Evolutionary conservation across 768 basidiomycete species (phyloP).

Genomic region (Porpolomopsis calyptriformis): DNA sequence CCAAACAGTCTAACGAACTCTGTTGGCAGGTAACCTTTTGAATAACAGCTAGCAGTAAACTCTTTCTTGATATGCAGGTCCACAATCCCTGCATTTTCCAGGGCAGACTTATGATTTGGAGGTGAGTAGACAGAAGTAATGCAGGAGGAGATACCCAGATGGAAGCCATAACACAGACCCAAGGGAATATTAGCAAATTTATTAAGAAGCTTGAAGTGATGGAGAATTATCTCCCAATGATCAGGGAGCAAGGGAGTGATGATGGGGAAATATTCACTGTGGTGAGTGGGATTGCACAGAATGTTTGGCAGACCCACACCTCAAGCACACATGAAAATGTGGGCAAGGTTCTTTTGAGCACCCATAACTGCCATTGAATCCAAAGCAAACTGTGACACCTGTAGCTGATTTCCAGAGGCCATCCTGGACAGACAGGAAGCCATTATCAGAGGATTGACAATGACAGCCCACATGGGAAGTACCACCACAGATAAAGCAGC

Average conservation of each 20-base stretch:
- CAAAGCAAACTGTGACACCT: slow-evolving; percentile 1
- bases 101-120: slow-evolving; percentile 3
- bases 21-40: too few species aligned
- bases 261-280: slow-evolving; percentile 9
- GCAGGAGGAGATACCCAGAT: slow-evolving; percentile 5
- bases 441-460: background rate
- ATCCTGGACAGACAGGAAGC: background rate
- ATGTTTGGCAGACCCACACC: slow-evolving; percentile 9
- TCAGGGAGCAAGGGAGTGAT: slow-evolving; percentile 12
- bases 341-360: background rate
- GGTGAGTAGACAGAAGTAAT: background rate
- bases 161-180: slow-evolving; percentile 13
- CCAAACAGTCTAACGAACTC: too few species aligned
- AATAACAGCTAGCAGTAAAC: too few species aligned
- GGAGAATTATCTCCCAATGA: slow-evolving; percentile 8
- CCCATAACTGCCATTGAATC: slow-evolving; percentile 1
- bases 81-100: too few species aligned
- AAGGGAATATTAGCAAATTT: slow-evolving; percentile 12
- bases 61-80: too few species aligned
- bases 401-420: background rate
- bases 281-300: slow-evolving; percentile 7
- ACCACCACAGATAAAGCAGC: too few species aligned
- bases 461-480: background rate
- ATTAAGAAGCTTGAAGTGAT: background rate
- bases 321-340: slow-evolving; percentile 9